Percentiles rank a stretch among this genome's conserved stretches.
phyloP scores from a whole-genome alignment of 176 grass and related monocot species.

The Luzula sylvatica region DNA sequence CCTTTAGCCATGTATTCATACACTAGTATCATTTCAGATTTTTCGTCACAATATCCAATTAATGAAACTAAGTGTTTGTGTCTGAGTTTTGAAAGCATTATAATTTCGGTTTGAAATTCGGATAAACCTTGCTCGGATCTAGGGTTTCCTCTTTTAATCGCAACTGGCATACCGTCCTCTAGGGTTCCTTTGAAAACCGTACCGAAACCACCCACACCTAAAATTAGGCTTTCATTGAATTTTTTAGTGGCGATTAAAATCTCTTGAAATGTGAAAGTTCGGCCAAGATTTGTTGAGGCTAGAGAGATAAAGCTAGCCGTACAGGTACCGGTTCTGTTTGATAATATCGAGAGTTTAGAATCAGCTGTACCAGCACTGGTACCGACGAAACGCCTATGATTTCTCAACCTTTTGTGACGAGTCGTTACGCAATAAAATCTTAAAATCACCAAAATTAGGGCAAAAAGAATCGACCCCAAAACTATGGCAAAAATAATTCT shows the following conservation, averaged over 20 bases:
- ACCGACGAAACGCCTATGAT: conserved; percentile 34
- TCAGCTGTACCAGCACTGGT: conserved; percentile 38
- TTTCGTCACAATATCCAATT: conserved; percentile 86
- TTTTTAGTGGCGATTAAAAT: conserved; percentile 66
- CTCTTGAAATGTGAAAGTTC: conserved; percentile 59
- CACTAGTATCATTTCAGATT: conserved; percentile 84
- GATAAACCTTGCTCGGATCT: conserved; percentile 81
- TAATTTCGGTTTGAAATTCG: conserved; percentile 87
- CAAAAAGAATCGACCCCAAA: conserved; percentile 34
- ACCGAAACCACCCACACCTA: conserved; percentile 85
- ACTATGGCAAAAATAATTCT: conserved; percentile 35
- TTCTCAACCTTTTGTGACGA: conserved; percentile 33
- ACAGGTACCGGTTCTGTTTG: conserved; percentile 33
- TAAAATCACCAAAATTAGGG: conserved; percentile 18
- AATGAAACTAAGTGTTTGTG: conserved; percentile 87
- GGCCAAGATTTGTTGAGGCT: conserved; percentile 63
- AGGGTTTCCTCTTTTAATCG: conserved; percentile 84
- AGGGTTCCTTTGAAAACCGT: conserved; percentile 86
- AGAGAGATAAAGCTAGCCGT: conserved; percentile 62
- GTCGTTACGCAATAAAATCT: conserved; percentile 26
- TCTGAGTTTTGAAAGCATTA: conserved; percentile 76
- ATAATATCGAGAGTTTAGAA: conserved; percentile 49
- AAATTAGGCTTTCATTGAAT: conserved; percentile 74
- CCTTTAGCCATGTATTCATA: conserved; percentile 99
- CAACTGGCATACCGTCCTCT: conserved; percentile 56